Conservation (phyloP, 2,329 filamentous ascomycete species). For the Scedosporium apiospermum region DNA sequence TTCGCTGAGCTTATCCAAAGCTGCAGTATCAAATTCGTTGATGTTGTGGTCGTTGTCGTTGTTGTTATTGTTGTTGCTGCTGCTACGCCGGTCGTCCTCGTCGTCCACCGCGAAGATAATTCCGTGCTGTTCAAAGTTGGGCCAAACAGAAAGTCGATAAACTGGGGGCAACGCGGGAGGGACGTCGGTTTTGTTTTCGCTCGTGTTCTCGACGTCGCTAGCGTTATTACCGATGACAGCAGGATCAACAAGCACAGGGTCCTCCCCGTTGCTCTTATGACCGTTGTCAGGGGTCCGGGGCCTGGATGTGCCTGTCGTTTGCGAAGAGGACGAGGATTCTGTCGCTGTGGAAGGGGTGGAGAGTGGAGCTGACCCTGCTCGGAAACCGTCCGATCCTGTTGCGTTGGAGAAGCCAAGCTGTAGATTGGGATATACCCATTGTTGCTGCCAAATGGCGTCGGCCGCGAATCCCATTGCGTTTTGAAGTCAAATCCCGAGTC, state of each 20-base stretch:
- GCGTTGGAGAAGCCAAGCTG: not conserved
- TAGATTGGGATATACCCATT: constrained; percentile 1
- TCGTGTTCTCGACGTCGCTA: not conserved
- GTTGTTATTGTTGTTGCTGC: not conserved
- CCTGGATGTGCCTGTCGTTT: not conserved
- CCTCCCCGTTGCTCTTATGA: not conserved
- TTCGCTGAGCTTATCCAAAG: not conserved
- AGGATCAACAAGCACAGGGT: not conserved
- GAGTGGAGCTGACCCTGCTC: not conserved
- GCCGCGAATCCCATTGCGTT: constrained; percentile 4
- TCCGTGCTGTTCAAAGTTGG: not conserved
- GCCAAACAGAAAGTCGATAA: constrained; percentile 5
- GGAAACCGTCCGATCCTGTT: not conserved
- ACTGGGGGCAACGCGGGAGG: constrained; percentile 4
- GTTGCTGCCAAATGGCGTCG: constrained; percentile 3
- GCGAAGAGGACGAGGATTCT: not conserved
- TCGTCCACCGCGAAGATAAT: not conserved
- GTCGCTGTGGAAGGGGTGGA: constrained; percentile 1
- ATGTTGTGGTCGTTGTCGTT: not conserved
- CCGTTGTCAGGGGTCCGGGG: constrained; percentile 4
- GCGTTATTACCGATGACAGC: not conserved
- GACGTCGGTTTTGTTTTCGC: not conserved
- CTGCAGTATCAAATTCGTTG: not conserved
- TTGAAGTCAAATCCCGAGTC: not conserved
- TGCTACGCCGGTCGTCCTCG: not conserved